Percentiles rank a stretch among this genome's conserved stretches.
Conservation (phyloP, 2,329 filamentous ascomycete genomes). For the Fusarium brachygibbosum region DNA sequence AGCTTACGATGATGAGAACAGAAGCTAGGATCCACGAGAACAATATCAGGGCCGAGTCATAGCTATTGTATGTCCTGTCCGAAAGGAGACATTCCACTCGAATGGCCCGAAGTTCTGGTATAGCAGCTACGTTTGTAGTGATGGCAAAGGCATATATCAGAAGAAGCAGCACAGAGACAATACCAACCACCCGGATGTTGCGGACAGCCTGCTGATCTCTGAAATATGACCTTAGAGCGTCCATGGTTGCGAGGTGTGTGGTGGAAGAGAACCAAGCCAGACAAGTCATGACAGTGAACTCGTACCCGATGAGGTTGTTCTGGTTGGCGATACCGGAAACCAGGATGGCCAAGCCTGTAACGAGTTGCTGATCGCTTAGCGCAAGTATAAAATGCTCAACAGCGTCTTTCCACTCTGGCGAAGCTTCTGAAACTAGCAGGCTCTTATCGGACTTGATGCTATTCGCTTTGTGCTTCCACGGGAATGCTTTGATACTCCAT, state of each 20-base stretch:
- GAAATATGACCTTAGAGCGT: slow-evolving; percentile 1
- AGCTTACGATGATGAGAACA: neutral
- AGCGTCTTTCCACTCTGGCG: neutral
- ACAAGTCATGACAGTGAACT: neutral
- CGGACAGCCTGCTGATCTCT: neutral
- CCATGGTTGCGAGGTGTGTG: neutral
- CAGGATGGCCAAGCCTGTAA: slow-evolving; percentile 1
- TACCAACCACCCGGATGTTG: neutral
- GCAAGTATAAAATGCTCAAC: slow-evolving; percentile 2
- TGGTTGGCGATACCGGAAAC: neutral
- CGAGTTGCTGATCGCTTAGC: slow-evolving; percentile 3
- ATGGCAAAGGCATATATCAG: neutral
- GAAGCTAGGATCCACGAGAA: no score
- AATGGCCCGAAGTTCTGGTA: neutral
- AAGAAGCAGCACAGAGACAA: neutral
- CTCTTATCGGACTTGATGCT: neutral
- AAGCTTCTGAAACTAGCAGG: no score
- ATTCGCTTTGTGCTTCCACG: neutral
- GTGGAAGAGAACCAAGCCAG: slow-evolving; percentile 13
- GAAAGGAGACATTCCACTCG: neutral
- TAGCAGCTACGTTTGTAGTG: neutral
- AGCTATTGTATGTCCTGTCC: neutral
- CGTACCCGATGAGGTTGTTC: neutral
- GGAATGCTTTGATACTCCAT: neutral
- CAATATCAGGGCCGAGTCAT: neutral